Evolutionary conservation across 2,329 filamentous ascomycete genomes (phyloP), one percentile per base, ranked within the genome.

Genomic region (Mycosphaerella sp.): DNA sequence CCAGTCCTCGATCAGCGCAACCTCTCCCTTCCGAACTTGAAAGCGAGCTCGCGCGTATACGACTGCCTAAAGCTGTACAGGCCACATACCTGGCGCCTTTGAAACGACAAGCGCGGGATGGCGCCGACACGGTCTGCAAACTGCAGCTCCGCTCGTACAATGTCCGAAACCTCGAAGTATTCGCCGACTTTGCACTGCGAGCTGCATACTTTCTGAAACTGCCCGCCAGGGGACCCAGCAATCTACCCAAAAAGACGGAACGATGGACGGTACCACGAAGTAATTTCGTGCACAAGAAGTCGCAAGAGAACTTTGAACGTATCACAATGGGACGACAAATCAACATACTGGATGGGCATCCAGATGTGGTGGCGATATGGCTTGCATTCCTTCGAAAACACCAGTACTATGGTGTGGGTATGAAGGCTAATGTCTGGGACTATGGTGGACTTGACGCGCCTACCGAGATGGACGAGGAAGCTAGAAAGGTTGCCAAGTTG

Each of bases 341-440:
- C 46, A 89, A 95, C 71, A 93, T 98, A 65, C 85, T 88, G 59
- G 93, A 97, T 65, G 93, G 89, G 0, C 79, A 96, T 64, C 84
- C 89, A 0, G 88, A 96, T 68, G 85, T 83, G 1, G 89, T 98
- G 32, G 86, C 94, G 70, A 71, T 90, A 25, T 98, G 93, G 93
- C 74, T 98, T 52, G 89, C 89, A 0, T 97, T 95, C 67, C 70
- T 98, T 66, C 81, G 87, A 65, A 95, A 95, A 72, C 86, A 96
- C 67, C 87, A 89, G 37, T 95, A 93, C 68, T 87, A 94, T 61
- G 93, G 93, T n/a, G 85, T 97, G 36, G 93, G 93, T 63, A 94
- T 98, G 89, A 98, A 98, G 78, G 93, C 93, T 47, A 96, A 98
- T 68, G 80, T 97, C 44, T 98, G 87, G 83, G 88, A 95, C 66